phyloP scores from a whole-genome alignment of 2,329 filamentous ascomycete species.

The Aspergillus niger region DNA sequence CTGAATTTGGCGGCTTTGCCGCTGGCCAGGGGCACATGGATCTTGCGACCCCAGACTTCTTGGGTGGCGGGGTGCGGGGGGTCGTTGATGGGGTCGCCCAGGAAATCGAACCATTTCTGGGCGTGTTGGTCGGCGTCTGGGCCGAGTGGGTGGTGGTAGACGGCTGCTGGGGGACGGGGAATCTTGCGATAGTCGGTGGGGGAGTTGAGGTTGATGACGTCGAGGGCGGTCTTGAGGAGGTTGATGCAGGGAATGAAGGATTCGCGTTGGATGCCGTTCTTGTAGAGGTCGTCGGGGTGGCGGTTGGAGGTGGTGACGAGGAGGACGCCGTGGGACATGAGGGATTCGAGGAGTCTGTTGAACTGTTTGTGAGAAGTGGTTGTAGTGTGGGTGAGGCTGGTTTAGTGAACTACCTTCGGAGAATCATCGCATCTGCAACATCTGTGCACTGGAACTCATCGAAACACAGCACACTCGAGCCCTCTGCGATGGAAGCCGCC shows the following conservation, averaged over 20 bases:
- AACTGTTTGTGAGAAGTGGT: not conserved
- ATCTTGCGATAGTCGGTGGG: constrained; percentile 97
- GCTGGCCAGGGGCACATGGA: constrained; percentile 82
- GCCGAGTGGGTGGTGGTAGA: constrained; percentile 90
- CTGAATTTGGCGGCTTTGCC: constrained; percentile 88
- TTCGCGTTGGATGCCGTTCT: constrained; percentile 94
- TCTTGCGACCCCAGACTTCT: constrained; percentile 88
- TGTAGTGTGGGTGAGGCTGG: constrained; percentile 18
- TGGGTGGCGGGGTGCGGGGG: constrained; percentile 78
- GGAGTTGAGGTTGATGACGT: constrained; percentile 92
- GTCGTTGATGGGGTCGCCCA: constrained; percentile 77
- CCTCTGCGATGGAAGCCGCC: constrained; percentile 87
- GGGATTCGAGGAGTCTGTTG: constrained; percentile 70
- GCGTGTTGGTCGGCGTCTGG: constrained; percentile 75
- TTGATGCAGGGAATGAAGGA: constrained; percentile 96
- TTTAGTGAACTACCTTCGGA: constrained; percentile 61
- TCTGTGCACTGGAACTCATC: constrained; percentile 99
- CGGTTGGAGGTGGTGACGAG: constrained; percentile 94
- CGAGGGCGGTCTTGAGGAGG: constrained; percentile 78
- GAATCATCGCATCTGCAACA: constrained; percentile 97
- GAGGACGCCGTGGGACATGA: constrained; percentile 97
- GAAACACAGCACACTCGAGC: constrained; percentile 86
- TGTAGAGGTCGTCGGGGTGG: constrained; percentile 95
- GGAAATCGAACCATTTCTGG: constrained; percentile 92
- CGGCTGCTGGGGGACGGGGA: constrained; percentile 84